Percentiles rank a stretch among this genome's conserved stretches.
phyloP scores from a whole-genome alignment of 805 yeast genomes.

The Yamadazyma insecticola region DNA sequence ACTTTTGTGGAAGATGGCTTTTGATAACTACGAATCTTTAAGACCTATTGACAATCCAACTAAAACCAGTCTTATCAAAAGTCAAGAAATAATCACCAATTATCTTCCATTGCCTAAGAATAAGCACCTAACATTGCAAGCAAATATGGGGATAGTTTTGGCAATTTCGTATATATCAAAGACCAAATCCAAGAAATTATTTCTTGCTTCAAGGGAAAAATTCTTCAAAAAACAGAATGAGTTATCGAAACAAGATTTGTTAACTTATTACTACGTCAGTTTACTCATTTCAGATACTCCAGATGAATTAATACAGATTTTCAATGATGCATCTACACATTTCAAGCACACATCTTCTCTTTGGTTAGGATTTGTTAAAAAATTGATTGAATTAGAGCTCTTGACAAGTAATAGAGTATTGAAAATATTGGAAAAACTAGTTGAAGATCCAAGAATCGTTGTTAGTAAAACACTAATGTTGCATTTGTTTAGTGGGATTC shows the following conservation, averaged over 20 bases:
- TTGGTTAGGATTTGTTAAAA: conserved; percentile 34
- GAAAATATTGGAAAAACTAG: conserved; percentile 21
- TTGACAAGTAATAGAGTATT: conserved; percentile 24
- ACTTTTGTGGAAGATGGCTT: conserved; percentile 26
- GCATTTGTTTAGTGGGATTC: conserved; percentile 21
- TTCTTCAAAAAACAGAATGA: conserved; percentile 17
- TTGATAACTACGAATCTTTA: conserved; percentile 8
- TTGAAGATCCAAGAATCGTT: conserved; percentile 15
- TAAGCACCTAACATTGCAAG: conserved; percentile 23
- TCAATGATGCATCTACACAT: conserved; percentile 23
- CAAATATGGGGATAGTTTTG: conserved; percentile 34
- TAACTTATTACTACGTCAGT: conserved; percentile 19
- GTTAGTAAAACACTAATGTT: conserved; percentile 30
- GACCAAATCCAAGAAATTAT: conserved; percentile 22
- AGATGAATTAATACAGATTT: conserved; percentile 30
- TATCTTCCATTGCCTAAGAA: too few relatives aligned
- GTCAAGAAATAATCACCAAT: conserved; percentile 7
- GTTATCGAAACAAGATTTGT: conserved; percentile 16
- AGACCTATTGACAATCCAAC: background rate
- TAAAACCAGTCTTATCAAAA: conserved; percentile 7
- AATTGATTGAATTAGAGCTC: conserved; percentile 27
- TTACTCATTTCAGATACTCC: conserved; percentile 27
- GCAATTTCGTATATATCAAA: conserved; percentile 20
- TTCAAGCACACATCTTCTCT: conserved; percentile 21
- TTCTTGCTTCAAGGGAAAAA: conserved; percentile 8